Evolutionary conservation across 73 alveolate genomes (phyloP).

Genomic region (Paramecium caudatum): DNA sequence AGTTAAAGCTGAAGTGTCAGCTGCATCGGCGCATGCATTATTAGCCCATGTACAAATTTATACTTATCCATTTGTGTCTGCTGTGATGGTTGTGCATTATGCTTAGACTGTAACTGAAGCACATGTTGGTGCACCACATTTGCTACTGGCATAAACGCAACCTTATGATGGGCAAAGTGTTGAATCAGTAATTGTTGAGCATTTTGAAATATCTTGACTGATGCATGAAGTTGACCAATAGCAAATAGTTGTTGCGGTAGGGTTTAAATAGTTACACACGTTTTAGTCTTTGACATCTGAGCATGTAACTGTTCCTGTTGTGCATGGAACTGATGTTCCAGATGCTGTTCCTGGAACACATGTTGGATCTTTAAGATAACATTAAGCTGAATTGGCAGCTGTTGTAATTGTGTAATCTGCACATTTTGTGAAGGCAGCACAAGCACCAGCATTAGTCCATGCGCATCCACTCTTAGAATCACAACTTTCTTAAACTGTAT

Average conservation of each 20-base stretch:
- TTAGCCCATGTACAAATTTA: background rate
- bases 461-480: too few species aligned
- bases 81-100: background rate
- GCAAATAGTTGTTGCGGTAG: background rate
- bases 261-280: background rate
- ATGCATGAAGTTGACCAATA: too few species aligned
- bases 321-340: background rate
- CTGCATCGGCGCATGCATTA: constrained; percentile 6
- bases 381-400: background rate
- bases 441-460: too few species aligned
- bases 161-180: too few species aligned
- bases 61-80: background rate
- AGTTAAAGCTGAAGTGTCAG: background rate
- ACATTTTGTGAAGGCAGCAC: background rate
- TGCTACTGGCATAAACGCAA: background rate
- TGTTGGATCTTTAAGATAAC: background rate
- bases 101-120: background rate
- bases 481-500: too few species aligned
- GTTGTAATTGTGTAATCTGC: background rate
- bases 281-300: background rate
- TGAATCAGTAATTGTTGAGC: constrained; percentile 11
- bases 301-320: background rate
- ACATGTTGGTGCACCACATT: background rate
- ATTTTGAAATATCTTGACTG: background rate
- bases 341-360: too few species aligned